phyloP scores from a whole-genome alignment of 1,284 basidiomycete species.

The Trichosporon sp. region DNA sequence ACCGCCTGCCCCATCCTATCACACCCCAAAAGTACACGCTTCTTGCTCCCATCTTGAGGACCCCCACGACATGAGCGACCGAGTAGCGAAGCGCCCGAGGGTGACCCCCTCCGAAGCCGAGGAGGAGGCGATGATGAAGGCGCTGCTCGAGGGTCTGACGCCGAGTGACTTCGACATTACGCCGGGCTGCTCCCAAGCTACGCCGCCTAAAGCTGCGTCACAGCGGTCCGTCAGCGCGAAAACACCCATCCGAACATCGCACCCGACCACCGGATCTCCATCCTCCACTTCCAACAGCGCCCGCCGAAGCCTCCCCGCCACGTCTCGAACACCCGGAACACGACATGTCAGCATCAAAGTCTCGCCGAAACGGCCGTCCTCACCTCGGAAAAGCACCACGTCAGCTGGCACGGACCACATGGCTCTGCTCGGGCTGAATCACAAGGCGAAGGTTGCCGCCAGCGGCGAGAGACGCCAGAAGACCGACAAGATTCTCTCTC shows the following conservation, averaged over 20 bases:
- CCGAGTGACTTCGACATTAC: background rate
- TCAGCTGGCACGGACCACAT: background rate
- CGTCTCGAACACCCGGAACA: background rate
- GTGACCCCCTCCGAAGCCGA: background rate
- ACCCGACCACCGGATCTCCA: background rate
- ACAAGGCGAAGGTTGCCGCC: background rate
- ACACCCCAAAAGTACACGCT: background rate
- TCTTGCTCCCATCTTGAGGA: background rate
- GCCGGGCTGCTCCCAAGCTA: background rate
- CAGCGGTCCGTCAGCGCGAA: background rate
- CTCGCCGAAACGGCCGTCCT: background rate
- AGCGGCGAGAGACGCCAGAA: background rate
- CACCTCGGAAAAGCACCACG: background rate
- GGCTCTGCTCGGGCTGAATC: background rate
- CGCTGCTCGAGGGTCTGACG: background rate
- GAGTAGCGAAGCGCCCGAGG: background rate
- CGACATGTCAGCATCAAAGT: background rate
- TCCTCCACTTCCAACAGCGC: background rate
- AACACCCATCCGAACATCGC: background rate
- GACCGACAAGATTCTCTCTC: background rate
- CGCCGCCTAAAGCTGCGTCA: background rate
- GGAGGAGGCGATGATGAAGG: slow-evolving; percentile 1
- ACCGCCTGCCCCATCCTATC: background rate
- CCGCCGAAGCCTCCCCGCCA: background rate
- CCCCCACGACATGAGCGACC: background rate